Evolutionary conservation across 352 stramenopile genomes (phyloP).

Genomic region (Phytophthora citrophthora): DNA sequence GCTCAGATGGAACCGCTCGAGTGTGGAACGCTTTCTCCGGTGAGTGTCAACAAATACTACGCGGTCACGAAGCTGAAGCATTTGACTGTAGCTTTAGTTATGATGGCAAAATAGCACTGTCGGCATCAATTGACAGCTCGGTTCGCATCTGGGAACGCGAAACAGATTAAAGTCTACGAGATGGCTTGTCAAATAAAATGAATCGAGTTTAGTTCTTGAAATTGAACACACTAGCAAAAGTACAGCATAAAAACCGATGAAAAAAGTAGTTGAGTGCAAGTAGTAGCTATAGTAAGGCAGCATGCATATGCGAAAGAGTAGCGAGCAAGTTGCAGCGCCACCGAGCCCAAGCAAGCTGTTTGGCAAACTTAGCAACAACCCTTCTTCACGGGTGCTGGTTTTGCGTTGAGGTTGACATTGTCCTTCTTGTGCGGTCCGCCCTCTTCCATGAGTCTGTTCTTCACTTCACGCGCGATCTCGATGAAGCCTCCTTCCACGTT

Average conservation of each 20-base stretch:
- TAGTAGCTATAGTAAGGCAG: constrained; percentile 44
- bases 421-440: constrained; percentile 88
- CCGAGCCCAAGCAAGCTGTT: constrained; percentile 34
- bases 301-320: constrained; percentile 27
- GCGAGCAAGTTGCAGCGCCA: constrained; percentile 23
- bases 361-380: constrained; percentile 78
- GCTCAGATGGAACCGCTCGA: constrained; percentile 58
- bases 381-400: constrained; percentile 80
- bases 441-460: constrained; percentile 91
- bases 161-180: not conserved
- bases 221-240: not conserved
- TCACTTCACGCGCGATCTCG: constrained; percentile 89
- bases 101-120: constrained; percentile 54
- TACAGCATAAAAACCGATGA: constrained; percentile 12
- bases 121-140: constrained; percentile 69
- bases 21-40: constrained; percentile 79
- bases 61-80: constrained; percentile 71
- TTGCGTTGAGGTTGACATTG: constrained; percentile 81
- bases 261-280: constrained; percentile 42
- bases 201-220: not conserved
- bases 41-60: constrained; percentile 65
- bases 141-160: constrained; percentile 61
- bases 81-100: constrained; percentile 71
- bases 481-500: constrained; percentile 94
- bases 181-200: not conserved